phyloP scores from a whole-genome alignment of 2,329 filamentous ascomycete species.

The Botrytis byssoidea region DNA sequence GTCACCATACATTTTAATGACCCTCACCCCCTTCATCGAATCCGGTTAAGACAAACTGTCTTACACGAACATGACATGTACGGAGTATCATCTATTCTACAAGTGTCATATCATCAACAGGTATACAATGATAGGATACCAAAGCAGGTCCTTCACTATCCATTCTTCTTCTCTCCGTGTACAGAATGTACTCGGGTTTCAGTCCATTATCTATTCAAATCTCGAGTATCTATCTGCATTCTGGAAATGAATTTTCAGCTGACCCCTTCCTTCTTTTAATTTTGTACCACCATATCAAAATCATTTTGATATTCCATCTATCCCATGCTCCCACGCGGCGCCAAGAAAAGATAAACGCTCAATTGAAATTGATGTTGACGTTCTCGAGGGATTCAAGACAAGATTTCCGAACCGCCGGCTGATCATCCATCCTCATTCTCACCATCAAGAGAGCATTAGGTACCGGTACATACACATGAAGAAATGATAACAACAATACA shows the following conservation, averaged over 20 bases:
- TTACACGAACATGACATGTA: background rate
- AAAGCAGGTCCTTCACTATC: background rate
- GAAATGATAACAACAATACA: background rate
- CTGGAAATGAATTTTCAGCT: background rate
- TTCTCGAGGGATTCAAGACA: background rate
- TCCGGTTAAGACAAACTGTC: background rate
- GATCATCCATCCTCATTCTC: background rate
- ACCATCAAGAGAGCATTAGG: background rate
- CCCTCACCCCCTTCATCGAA: constrained; percentile 12
- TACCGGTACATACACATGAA: background rate
- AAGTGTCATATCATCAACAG: background rate
- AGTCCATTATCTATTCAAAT: background rate
- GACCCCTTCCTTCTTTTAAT: background rate
- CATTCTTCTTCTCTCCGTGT: too few species aligned
- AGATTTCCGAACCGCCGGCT: background rate
- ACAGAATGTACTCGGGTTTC: background rate
- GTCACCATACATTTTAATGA: constrained; percentile 1
- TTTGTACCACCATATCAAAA: constrained; percentile 10
- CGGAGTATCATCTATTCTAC: background rate
- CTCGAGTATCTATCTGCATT: background rate
- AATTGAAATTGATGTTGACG: background rate
- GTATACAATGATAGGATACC: background rate
- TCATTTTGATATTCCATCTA: background rate
- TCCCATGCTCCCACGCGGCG: constrained; percentile 6
- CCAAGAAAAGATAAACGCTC: background rate